Conservation (phyloP, 2,329 filamentous ascomycete species). For the Aspergillus sclerotialis region DNA sequence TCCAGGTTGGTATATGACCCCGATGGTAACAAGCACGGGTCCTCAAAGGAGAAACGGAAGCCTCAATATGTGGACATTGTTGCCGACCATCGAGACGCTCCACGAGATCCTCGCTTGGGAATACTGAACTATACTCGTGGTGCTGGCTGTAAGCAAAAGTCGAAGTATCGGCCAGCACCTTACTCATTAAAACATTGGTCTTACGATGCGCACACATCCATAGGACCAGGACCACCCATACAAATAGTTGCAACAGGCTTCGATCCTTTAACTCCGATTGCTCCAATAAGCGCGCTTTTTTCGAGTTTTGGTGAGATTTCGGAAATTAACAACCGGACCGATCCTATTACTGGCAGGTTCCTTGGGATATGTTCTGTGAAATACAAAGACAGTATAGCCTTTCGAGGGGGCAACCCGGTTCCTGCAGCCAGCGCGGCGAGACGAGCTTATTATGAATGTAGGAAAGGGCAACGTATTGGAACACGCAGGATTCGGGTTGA, state of each 20-base stretch:
- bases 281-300: constrained; percentile 31
- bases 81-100: constrained; percentile 50
- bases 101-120: constrained; percentile 73
- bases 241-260: constrained; percentile 95
- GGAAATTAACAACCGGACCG: constrained; percentile 87
- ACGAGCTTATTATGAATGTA: constrained; percentile 64
- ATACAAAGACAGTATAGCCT: constrained; percentile 65
- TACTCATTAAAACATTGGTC: constrained; percentile 76
- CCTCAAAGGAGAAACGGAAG: constrained; percentile 50
- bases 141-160: constrained; percentile 58
- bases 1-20: constrained; percentile 58
- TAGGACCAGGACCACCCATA: constrained; percentile 81
- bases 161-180: constrained; percentile 64
- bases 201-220: constrained; percentile 74
- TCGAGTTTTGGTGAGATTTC: constrained; percentile 62
- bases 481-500: constrained; percentile 71
- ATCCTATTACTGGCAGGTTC: constrained; percentile 89
- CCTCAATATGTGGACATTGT: constrained; percentile 48
- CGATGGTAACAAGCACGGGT: constrained; percentile 51
- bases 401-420: constrained; percentile 46
- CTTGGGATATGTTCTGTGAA: constrained; percentile 88
- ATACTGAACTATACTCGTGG: constrained; percentile 56
- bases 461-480: constrained; percentile 74
- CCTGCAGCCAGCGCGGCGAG: constrained; percentile 75
- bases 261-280: constrained; percentile 75